These are phyloP conservation scores for Harringtonia lauricola DNA, from an alignment of 2,329 filamentous ascomycete species.

Conservation along the genomic window DNA sequence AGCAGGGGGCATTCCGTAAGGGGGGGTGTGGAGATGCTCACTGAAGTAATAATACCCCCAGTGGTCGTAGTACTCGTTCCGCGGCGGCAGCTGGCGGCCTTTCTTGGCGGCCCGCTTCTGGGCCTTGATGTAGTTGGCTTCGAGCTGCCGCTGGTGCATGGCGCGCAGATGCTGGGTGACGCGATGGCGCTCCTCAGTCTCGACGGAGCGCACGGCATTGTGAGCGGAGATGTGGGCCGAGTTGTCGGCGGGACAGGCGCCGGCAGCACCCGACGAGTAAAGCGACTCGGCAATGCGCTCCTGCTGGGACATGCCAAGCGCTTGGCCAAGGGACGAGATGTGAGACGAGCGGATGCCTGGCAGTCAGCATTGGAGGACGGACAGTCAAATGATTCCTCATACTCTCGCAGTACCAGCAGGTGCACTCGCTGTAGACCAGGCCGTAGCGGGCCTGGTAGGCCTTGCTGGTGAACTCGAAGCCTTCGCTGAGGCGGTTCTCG, in stretches of 20 bases:
- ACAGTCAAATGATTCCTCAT: too few relatives aligned
- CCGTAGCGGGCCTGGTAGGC: conserved; percentile 53
- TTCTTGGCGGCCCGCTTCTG: conserved; percentile 36
- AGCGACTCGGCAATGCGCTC: conserved; percentile 34
- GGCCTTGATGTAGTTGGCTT: conserved; percentile 46
- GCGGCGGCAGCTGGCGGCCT: conserved; percentile 33
- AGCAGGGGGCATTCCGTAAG: not conserved
- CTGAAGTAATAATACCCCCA: conserved; percentile 41
- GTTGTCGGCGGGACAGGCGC: conserved; percentile 40
- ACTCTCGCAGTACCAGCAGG: conserved; percentile 75
- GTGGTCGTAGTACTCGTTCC: conserved; percentile 39
- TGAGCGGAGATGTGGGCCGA: conserved; percentile 65
- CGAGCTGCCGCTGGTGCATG: conserved; percentile 25
- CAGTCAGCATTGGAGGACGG: too few relatives aligned
- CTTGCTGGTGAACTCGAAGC: conserved; percentile 65
- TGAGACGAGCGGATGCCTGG: conserved; percentile 44
- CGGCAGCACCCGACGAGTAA: conserved; percentile 34
- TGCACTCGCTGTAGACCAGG: conserved; percentile 65
- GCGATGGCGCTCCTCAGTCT: not conserved
- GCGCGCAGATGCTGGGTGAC: conserved; percentile 21
- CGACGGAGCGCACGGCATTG: conserved; percentile 42
- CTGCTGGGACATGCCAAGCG: conserved; percentile 33
- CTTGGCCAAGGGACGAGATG: conserved; percentile 31
- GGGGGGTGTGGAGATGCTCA: too few relatives aligned
- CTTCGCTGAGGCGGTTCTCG: conserved; percentile 48